Conservation (phyloP, 2,329 filamentous ascomycete species). For the Pseudocercospora musae region DNA sequence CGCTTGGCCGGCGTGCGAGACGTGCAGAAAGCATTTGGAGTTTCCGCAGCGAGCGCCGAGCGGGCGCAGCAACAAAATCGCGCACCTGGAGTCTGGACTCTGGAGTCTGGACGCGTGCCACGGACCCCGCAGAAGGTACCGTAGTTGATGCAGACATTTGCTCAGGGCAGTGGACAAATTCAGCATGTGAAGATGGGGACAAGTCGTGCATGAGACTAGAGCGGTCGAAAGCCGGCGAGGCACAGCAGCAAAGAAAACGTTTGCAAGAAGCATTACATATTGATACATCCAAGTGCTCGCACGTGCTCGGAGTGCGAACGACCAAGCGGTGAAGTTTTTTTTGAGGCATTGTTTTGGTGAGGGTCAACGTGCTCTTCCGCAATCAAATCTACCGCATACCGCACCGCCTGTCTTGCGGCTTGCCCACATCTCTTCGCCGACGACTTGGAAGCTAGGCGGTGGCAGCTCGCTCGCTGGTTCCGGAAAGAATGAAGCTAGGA, state of each 20-base stretch:
- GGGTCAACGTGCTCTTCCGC: not conserved
- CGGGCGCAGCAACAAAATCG: conserved; percentile 1
- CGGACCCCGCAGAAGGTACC: not conserved
- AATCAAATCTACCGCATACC: conserved; percentile 2
- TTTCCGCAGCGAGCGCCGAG: not conserved
- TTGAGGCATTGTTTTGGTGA: not conserved
- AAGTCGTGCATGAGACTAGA: not conserved
- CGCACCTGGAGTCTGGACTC: too few relatives aligned
- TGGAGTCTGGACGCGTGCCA: not conserved
- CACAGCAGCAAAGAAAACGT: not conserved
- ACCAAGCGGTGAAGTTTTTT: not conserved
- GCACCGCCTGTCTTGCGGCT: not conserved
- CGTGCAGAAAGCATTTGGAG: not conserved
- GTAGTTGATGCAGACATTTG: not conserved
- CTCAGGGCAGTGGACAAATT: not conserved
- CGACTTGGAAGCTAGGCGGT: not conserved
- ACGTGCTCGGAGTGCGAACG: not conserved
- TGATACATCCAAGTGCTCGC: not conserved
- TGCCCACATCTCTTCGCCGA: not conserved
- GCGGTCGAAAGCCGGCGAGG: not conserved
- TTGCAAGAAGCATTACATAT: too few relatives aligned
- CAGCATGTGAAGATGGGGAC: not conserved
- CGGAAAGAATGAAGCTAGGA: not conserved
- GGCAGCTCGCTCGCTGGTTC: not conserved
- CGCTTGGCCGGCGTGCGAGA: not conserved